Base-by-base conservation (phyloP, 2,329 filamentous ascomycete species). In the Colletotrichum cereale region DNA sequence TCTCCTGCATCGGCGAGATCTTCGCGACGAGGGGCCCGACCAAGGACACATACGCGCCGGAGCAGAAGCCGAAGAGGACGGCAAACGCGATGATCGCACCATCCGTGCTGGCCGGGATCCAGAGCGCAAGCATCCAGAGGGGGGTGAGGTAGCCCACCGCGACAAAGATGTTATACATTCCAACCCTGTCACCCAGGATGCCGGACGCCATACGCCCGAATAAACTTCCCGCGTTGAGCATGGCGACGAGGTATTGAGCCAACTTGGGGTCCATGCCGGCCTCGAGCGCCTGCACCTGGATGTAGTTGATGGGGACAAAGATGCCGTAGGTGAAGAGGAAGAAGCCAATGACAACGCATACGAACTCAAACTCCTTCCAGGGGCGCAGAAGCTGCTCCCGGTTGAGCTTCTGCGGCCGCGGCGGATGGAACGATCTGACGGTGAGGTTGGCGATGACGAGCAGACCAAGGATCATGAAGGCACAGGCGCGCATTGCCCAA, bases 1-100 rank as follows among this genome's bases (percentile, higher is more conserved):
- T 86, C 75, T 89, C 83, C 2, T 82, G 79, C 65, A 87, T 80
- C 42, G 88, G 86, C 2, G 86, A 87, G 70, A 91, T 87, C 73
- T 91, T 86, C 1, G 79, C 80, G 5, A 84, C 76, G 2, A 85
- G 78, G 1, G 82, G 79, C 10, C 79, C 78, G 14, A 82, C 77
- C 5, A 85, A 75, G 12, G 81, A 80, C 21, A 84, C 76, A 66
- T 82, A 84, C 21, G 82, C 82, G 26, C 83, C 83, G 0, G 82
- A 84, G 63, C 76, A 80, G 78, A 83, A 83, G 36, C 84, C 84
- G 52, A 83, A 85, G 21, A 84, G 75, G 5, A 80, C 77, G 0
- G 83, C 78, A 72, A 84, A 85, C 1, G 79, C 79, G 42, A 84
- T 78, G n/a, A 81, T 72, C 14, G 77, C 76, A 16, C 73, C 66